phyloP scores from a whole-genome alignment of 768 basidiomycete species.

The Leccinum truebloodii region DNA sequence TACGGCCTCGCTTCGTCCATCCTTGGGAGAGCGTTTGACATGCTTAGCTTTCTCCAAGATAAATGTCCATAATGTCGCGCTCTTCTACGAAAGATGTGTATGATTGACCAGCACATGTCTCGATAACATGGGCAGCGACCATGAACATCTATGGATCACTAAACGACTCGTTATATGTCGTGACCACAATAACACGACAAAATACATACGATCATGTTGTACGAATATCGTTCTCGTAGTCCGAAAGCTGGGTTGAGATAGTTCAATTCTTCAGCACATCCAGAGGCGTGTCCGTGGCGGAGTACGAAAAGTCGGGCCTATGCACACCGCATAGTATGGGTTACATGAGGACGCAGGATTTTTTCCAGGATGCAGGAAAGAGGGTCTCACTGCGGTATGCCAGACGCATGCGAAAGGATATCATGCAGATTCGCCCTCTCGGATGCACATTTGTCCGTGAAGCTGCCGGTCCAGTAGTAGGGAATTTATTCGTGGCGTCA shows the following conservation, averaged over 20 bases:
- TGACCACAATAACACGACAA: not conserved
- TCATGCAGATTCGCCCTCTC: constrained; percentile 39
- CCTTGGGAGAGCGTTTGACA: constrained; percentile 35
- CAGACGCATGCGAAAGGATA: constrained; percentile 42
- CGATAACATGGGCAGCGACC: constrained; percentile 36
- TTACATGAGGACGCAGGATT: no score
- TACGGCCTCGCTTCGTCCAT: constrained; percentile 36
- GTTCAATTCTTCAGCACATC: constrained; percentile 28
- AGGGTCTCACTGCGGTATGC: constrained; percentile 35
- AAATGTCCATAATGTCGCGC: constrained; percentile 41
- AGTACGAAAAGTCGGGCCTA: constrained; percentile 40
- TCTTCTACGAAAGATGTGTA: constrained; percentile 44
- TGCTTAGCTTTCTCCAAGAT: constrained; percentile 33
- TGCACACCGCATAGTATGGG: no score
- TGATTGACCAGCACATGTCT: constrained; percentile 31
- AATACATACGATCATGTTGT: constrained; percentile 38
- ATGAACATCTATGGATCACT: constrained; percentile 39
- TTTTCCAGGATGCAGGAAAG: not conserved
- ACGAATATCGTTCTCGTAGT: constrained; percentile 38
- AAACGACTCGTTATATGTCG: not conserved
- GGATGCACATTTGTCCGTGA: constrained; percentile 39
- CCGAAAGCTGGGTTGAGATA: constrained; percentile 36
- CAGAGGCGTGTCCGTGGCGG: constrained; percentile 26
- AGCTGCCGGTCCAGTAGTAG: constrained; percentile 44
- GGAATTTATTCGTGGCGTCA: constrained; percentile 36